These are phyloP conservation scores for Fusarium equiseti DNA, from an alignment of 2,329 filamentous ascomycete genomes.

Conservation along the genomic window DNA sequence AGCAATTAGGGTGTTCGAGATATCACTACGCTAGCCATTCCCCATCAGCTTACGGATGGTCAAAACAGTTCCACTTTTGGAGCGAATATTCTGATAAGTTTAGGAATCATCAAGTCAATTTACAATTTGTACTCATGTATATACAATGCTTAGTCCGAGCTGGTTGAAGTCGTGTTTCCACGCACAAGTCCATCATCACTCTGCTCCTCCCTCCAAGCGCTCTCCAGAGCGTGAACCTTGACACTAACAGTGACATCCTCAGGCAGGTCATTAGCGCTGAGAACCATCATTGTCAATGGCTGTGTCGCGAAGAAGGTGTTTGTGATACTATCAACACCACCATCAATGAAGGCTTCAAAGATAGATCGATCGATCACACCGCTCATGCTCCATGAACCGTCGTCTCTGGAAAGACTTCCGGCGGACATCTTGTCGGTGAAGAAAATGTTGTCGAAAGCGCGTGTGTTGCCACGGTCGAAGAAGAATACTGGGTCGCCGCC, in stretches of 20 bases:
- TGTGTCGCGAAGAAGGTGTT: constrained; percentile 49
- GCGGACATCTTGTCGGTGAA: constrained; percentile 51
- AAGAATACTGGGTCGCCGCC: constrained; percentile 47
- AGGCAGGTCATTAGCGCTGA: constrained; percentile 40
- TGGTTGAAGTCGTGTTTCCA: background rate
- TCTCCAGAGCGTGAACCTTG: constrained; percentile 44
- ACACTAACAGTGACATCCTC: constrained; percentile 39
- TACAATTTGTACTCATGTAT: background rate
- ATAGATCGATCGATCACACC: constrained; percentile 54
- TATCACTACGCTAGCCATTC: background rate
- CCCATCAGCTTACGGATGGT: background rate
- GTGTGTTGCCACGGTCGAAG: constrained; percentile 46
- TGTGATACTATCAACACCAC: constrained; percentile 51
- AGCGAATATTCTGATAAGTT: background rate
- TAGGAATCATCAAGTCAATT: background rate
- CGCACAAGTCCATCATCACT: constrained; percentile 10
- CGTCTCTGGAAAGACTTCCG: constrained; percentile 24
- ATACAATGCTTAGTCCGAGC: background rate
- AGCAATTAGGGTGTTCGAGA: background rate
- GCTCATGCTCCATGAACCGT: constrained; percentile 46
- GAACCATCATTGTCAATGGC: constrained; percentile 43
- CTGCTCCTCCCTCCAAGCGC: constrained; percentile 40
- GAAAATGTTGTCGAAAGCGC: constrained; percentile 49
- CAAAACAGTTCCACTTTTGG: background rate
- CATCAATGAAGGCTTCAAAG: constrained; percentile 52